Percentiles rank a stretch among this genome's conserved stretches.
These are phyloP conservation scores for Prinsepia uniflora DNA, from an alignment of 306 rosid genomes.

Conservation along the genomic window DNA sequence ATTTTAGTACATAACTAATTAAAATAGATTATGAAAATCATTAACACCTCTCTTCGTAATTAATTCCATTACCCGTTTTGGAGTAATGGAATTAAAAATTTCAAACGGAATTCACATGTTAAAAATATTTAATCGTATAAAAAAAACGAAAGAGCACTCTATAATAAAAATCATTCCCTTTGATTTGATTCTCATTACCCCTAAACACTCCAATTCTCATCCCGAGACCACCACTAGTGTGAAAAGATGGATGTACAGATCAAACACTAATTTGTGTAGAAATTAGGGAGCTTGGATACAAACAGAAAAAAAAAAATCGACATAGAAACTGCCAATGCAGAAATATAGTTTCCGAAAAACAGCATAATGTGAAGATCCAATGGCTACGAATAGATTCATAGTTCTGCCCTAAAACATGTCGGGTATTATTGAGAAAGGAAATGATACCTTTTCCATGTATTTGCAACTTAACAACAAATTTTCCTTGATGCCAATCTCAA, in stretches of 20 bases:
- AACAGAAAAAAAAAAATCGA: conserved; percentile 22
- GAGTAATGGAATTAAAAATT: too few relatives aligned
- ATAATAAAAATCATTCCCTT: too few relatives aligned
- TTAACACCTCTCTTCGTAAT: too few relatives aligned
- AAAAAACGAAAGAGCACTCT: too few relatives aligned
- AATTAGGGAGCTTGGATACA: conserved; percentile 29
- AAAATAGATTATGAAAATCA: too few relatives aligned
- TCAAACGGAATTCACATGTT: too few relatives aligned
- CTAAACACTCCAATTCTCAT: too few relatives aligned
- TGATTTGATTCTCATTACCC: too few relatives aligned
- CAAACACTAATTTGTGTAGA: conserved; percentile 1
- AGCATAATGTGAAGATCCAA: conserved; percentile 28
- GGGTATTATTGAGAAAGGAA: conserved; percentile 66
- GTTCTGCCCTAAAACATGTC: conserved; percentile 43
- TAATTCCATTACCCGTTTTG: too few relatives aligned
- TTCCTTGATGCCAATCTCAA: conserved; percentile 34
- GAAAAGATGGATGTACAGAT: neutral
- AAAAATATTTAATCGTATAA: too few relatives aligned
- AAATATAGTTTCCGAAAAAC: conserved; percentile 24
- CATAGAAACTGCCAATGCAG: conserved; percentile 39
- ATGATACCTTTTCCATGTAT: conserved; percentile 48
- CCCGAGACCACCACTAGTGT: neutral
- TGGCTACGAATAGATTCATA: conserved; percentile 30
- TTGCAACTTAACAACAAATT: conserved; percentile 39
- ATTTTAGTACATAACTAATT: too few relatives aligned